These are phyloP conservation scores for Lachancea mirantina DNA, from an alignment of 805 yeast species.

Conservation along the genomic window DNA sequence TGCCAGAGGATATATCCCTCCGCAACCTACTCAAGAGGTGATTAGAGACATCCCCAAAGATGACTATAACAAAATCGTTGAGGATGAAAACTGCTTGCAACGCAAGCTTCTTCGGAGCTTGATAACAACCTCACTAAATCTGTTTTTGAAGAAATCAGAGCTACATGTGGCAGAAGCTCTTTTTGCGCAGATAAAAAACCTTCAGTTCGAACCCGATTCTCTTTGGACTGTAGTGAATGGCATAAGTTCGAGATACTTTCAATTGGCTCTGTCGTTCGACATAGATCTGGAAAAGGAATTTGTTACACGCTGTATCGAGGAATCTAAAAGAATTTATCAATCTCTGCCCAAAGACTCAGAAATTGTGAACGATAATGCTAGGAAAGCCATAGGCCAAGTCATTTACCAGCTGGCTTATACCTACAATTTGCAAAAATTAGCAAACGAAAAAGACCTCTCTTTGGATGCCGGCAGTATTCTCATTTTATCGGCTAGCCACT, in stretches of 20 bases:
- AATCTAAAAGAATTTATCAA: slow-evolving; percentile 38
- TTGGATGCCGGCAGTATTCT: slow-evolving; percentile 31
- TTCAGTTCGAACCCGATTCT: slow-evolving; percentile 13
- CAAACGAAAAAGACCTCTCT: slow-evolving; percentile 27
- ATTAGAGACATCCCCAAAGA: slow-evolving; percentile 27
- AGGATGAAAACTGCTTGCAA: slow-evolving; percentile 57
- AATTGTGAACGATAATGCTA: slow-evolving; percentile 27
- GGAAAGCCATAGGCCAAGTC: slow-evolving; percentile 31
- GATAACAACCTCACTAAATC: slow-evolving; percentile 45
- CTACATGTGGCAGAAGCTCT: slow-evolving; percentile 23
- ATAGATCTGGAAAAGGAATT: slow-evolving; percentile 44
- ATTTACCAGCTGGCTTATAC: slow-evolving; percentile 34
- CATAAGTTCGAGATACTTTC: slow-evolving; percentile 35
- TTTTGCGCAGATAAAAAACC: slow-evolving; percentile 12
- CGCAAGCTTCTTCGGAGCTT: slow-evolving; percentile 58
- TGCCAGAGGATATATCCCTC: slow-evolving; percentile 50
- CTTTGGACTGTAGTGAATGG: slow-evolving; percentile 25
- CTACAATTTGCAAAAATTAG: slow-evolving; percentile 26
- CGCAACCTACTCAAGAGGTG: slow-evolving; percentile 35
- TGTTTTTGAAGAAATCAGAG: slow-evolving; percentile 28
- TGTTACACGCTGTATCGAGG: slow-evolving; percentile 26
- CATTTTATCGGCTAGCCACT: slow-evolving; percentile 20
- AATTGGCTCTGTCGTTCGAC: slow-evolving; percentile 60
- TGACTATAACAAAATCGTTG: slow-evolving; percentile 36
- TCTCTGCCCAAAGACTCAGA: slow-evolving; percentile 24